A percentile compares a stretch with the other conserved stretches of the same genome.
Conservation (phyloP, 164 flowering plant species). For the Aristolochia contorta region DNA sequence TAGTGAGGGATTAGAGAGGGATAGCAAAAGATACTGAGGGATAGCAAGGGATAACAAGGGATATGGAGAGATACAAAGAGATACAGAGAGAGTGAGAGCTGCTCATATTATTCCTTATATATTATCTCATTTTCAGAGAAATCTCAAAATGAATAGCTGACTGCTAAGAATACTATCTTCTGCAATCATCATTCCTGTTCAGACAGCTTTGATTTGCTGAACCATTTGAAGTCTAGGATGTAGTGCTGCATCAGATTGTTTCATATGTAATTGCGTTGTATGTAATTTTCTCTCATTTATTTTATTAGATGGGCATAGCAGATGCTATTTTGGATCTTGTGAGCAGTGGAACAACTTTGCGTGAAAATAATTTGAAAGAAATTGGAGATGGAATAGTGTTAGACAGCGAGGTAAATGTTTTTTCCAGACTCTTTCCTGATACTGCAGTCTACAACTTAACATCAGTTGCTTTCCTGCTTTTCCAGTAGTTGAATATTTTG, state of each 20-base stretch:
- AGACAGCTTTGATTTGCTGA: no score
- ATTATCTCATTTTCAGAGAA: no score
- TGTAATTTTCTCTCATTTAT: neutral
- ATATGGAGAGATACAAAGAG: no score
- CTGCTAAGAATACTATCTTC: no score
- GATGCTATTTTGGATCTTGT: slow-evolving; percentile 97
- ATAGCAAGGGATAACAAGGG: no score
- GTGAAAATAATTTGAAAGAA: slow-evolving; percentile 92
- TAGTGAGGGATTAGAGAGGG: no score
- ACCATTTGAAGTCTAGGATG: neutral
- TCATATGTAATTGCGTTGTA: neutral
- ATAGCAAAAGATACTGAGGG: no score
- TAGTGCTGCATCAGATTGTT: neutral
- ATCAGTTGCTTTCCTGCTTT: neutral
- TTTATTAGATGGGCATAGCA: slow-evolving; percentile 85
- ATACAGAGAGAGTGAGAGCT: no score
- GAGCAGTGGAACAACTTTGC: slow-evolving; percentile 91
- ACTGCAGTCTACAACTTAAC: no score
- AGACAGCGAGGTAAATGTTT: slow-evolving; percentile 72
- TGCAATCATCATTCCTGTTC: no score
- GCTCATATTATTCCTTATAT: no score
- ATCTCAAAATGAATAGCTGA: no score
- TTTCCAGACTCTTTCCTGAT: neutral
- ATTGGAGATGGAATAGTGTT: slow-evolving; percentile 83
- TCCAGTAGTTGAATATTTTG: slow-evolving; percentile 7